Percentiles rank a stretch among this genome's conserved stretches.
phyloP scores from a whole-genome alignment of 768 basidiomycete species.

The Tylopilus sp. region DNA sequence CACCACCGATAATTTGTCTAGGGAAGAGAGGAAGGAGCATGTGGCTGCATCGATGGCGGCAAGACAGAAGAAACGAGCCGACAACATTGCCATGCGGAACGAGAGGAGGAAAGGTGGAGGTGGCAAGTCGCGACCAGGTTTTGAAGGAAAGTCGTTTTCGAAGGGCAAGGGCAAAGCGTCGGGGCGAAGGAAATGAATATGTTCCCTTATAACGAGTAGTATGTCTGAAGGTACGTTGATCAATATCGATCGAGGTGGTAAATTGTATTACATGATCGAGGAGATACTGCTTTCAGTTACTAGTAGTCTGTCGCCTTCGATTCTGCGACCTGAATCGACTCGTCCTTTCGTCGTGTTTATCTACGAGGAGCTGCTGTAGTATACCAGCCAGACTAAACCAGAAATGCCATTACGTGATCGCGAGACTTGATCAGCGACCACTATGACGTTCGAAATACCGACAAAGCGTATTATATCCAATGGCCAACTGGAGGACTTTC shows the following conservation, averaged over 20 bases:
- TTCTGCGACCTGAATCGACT: too few species aligned
- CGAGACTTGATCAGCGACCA: slow-evolving; percentile 13
- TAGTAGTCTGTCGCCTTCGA: too few species aligned
- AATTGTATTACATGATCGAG: too few species aligned
- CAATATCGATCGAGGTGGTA: too few species aligned
- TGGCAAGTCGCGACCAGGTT: slow-evolving; percentile 76
- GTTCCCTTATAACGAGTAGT: background rate
- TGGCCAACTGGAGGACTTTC: slow-evolving; percentile 80
- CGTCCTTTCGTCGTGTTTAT: too few species aligned
- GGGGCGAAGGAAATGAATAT: slow-evolving; percentile 22
- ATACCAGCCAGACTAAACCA: too few species aligned
- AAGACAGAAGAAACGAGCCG: slow-evolving; percentile 84
- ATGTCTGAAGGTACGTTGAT: too few species aligned
- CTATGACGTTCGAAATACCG: slow-evolving; percentile 47
- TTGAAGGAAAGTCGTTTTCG: slow-evolving; percentile 81
- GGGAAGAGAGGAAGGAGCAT: slow-evolving; percentile 86
- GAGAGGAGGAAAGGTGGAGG: slow-evolving; percentile 66
- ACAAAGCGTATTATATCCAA: slow-evolving; percentile 73
- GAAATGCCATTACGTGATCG: too few species aligned
- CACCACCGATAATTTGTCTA: slow-evolving; percentile 29
- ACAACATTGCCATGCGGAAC: slow-evolving; percentile 85
- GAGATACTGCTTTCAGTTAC: too few species aligned
- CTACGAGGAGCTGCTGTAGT: too few species aligned
- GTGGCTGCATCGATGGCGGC: slow-evolving; percentile 72
- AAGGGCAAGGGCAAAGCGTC: slow-evolving; percentile 41